Conservation (phyloP, 225 moss, liverwort and hornwort species). For the Neckera pumila region DNA sequence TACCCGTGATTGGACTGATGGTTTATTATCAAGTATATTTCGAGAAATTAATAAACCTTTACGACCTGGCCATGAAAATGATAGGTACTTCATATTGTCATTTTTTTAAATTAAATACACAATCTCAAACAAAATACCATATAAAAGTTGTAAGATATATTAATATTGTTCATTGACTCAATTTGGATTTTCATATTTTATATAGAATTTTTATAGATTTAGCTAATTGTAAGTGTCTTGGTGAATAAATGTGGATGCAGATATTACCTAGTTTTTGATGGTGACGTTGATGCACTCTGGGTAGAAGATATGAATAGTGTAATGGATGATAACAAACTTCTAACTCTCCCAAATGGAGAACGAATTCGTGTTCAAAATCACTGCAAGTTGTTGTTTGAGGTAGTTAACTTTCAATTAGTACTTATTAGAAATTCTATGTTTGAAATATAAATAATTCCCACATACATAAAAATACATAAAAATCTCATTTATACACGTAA, state of each 20-base stretch:
- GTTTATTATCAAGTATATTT: constrained; percentile 65
- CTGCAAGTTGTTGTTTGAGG: constrained; percentile 79
- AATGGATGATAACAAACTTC: constrained; percentile 86
- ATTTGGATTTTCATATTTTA: neutral
- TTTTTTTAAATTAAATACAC: too few species aligned
- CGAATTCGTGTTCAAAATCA: constrained; percentile 76
- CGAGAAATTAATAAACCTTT: constrained; percentile 73
- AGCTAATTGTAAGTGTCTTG: neutral
- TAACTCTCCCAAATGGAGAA: constrained; percentile 83
- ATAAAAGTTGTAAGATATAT: too few species aligned
- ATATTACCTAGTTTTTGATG: constrained; percentile 69
- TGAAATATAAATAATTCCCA: neutral
- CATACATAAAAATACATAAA: neutral
- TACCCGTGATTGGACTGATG: constrained; percentile 87
- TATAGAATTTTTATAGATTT: neutral
- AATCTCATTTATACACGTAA: neutral
- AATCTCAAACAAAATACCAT: neutral
- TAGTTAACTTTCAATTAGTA: neutral
- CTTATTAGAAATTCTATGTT: neutral
- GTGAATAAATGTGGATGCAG: neutral
- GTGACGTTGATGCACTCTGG: constrained; percentile 75
- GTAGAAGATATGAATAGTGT: constrained; percentile 95
- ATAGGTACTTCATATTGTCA: neutral
- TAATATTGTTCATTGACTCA: neutral
- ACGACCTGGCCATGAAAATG: constrained; percentile 32